phyloP scores from a whole-genome alignment of 176 grass and related monocot genomes.

The Paspalum notatum region DNA sequence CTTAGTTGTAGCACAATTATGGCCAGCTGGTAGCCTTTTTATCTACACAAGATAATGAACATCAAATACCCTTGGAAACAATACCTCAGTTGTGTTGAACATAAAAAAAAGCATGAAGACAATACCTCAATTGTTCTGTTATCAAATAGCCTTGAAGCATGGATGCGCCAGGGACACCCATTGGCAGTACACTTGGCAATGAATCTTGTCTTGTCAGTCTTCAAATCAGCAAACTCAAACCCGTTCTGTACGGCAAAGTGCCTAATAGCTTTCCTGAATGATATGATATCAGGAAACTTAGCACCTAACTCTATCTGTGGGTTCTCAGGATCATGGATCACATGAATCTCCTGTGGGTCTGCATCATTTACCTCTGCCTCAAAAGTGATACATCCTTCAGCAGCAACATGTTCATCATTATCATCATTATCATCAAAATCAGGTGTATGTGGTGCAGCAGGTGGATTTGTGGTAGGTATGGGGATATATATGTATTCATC shows the following conservation, averaged over 20 bases:
- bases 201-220: background rate
- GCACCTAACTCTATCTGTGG: background rate
- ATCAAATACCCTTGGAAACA: no score
- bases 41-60: no score
- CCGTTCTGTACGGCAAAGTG: background rate
- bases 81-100: no score
- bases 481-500: background rate
- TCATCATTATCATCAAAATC: no score
- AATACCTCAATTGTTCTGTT: no score
- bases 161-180: no score
- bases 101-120: no score
- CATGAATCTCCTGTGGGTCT: background rate
- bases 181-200: no score
- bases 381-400: background rate
- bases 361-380: background rate
- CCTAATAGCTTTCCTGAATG: background rate
- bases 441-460: background rate
- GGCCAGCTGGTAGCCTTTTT: no score
- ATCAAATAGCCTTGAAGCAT: no score
- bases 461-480: background rate
- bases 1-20: no score
- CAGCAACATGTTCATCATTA: background rate
- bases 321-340: background rate
- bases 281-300: background rate
- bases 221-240: background rate